phyloP scores from a whole-genome alignment of 257 asterid species.

The Solanum appendiculatum region DNA sequence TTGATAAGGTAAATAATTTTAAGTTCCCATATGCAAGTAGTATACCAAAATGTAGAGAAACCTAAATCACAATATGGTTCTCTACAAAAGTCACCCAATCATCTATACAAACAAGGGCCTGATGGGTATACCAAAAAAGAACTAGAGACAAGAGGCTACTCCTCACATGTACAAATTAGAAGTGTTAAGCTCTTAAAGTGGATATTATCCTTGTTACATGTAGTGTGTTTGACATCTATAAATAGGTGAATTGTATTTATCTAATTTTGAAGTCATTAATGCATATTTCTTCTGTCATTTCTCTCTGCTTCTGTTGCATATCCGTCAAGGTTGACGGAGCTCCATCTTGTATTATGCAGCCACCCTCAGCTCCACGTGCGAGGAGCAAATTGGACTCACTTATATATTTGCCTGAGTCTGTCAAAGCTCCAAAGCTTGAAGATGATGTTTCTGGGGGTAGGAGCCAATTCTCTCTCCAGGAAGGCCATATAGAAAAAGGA shows the following conservation, averaged over 20 bases:
- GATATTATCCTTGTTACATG: background rate
- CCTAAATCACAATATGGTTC: background rate
- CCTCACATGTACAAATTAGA: background rate
- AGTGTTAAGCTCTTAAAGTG: background rate
- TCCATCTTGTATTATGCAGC: slow-evolving; percentile 37
- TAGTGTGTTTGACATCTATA: background rate
- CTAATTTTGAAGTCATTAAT: background rate
- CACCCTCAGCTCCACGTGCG: slow-evolving; percentile 73
- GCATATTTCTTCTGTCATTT: background rate
- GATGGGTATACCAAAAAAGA: background rate
- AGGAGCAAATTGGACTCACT: slow-evolving; percentile 93
- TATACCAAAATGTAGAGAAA: background rate
- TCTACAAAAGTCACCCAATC: background rate
- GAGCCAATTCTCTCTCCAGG: slow-evolving; percentile 19
- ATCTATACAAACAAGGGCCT: background rate
- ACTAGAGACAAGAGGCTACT: background rate
- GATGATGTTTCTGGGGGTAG: slow-evolving; percentile 12
- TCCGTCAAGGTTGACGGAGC: background rate
- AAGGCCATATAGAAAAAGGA: slow-evolving; percentile 15
- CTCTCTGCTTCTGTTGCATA: background rate
- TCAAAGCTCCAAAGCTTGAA: slow-evolving; percentile 29
- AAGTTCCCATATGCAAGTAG: background rate
- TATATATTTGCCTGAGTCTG: slow-evolving; percentile 57
- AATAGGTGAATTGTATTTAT: background rate
- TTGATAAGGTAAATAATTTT: background rate